Percentiles rank a stretch among this genome's conserved stretches.
phyloP scores from a whole-genome alignment of 148 eudicot species.

The Chenopodium album region DNA sequence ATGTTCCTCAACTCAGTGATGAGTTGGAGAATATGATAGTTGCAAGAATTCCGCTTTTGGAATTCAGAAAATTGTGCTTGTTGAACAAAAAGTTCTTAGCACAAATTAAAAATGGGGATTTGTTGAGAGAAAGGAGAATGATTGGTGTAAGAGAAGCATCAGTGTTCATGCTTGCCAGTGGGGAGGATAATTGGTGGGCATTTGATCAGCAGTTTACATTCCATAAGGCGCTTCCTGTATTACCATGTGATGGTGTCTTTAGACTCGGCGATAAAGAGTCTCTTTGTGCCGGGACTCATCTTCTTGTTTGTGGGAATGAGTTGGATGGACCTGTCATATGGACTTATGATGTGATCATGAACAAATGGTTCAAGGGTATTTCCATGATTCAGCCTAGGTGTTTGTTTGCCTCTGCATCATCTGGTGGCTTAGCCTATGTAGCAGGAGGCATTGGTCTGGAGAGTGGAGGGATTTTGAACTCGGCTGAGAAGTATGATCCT shows the following conservation, averaged over 20 bases:
- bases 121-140: conserved; percentile 48
- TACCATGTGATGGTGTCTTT: conserved; percentile 46
- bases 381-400: conserved; percentile 65
- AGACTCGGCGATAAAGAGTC: conserved; percentile 58
- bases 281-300: conserved; percentile 66
- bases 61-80: conserved; percentile 27
- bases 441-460: conserved; percentile 58
- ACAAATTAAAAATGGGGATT: conserved; percentile 44
- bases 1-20: conserved; percentile 37
- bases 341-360: conserved; percentile 52
- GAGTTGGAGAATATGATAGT: conserved; percentile 41
- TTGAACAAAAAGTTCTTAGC: conserved; percentile 20
- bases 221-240: conserved; percentile 30
- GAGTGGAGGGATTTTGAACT: conserved; percentile 24
- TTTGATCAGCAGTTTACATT: conserved; percentile 42
- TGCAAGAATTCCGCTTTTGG: conserved; percentile 33
- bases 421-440: conserved; percentile 51
- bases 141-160: conserved; percentile 42
- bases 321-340: conserved; percentile 49
- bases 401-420: conserved; percentile 73
- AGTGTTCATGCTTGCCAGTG: conserved; percentile 57
- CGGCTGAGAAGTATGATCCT: conserved; percentile 47
- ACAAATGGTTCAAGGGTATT: conserved; percentile 60
- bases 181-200: conserved; percentile 46
- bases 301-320: conserved; percentile 67